Conservation (phyloP, 2,329 filamentous ascomycete species). For the Coniochaeta pulveracea region DNA sequence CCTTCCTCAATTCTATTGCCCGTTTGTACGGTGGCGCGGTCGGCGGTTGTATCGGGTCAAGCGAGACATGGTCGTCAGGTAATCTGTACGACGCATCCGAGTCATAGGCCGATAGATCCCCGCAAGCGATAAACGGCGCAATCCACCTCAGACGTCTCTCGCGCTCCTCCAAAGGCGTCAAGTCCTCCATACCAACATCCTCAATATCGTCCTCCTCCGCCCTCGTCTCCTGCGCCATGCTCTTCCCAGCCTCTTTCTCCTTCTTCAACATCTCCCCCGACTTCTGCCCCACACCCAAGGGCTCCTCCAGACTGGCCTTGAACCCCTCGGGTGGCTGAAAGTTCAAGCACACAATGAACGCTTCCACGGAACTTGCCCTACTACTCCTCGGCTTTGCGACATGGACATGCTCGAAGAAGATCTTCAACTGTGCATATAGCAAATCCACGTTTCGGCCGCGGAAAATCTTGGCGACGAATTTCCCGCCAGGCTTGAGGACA, state of each 20-base stretch:
- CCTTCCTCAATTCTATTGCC: slow-evolving; percentile 73
- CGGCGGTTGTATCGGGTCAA: slow-evolving; percentile 89
- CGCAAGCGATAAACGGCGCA: slow-evolving; percentile 92
- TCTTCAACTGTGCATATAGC: slow-evolving; percentile 84
- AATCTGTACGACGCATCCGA: slow-evolving; percentile 90
- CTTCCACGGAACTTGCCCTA: slow-evolving; percentile 91
- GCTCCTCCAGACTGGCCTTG: slow-evolving; percentile 62
- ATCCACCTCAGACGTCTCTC: slow-evolving; percentile 60
- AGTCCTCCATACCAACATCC: slow-evolving; percentile 40
- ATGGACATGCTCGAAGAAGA: slow-evolving; percentile 77
- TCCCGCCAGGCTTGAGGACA: slow-evolving; percentile 83
- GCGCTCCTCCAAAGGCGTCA: slow-evolving; percentile 17
- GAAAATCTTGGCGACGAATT: slow-evolving; percentile 98
- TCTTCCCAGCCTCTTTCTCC: slow-evolving; percentile 26
- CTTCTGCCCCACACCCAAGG: slow-evolving; percentile 53
- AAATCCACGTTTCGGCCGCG: slow-evolving; percentile 90
- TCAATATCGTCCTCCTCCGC: slow-evolving; percentile 24
- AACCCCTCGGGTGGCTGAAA: slow-evolving; percentile 74
- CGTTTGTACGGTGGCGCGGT: slow-evolving; percentile 92
- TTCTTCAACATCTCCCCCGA: slow-evolving; percentile 37
- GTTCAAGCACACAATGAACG: slow-evolving; percentile 89
- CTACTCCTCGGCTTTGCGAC: slow-evolving; percentile 92
- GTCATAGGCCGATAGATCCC: slow-evolving; percentile 88
- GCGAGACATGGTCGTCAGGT: slow-evolving; percentile 72
- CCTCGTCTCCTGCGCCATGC: slow-evolving; percentile 25